These are phyloP conservation scores for Didymosphaeria variabile DNA, from an alignment of 2,329 filamentous ascomycete species.

Conservation along the genomic window DNA sequence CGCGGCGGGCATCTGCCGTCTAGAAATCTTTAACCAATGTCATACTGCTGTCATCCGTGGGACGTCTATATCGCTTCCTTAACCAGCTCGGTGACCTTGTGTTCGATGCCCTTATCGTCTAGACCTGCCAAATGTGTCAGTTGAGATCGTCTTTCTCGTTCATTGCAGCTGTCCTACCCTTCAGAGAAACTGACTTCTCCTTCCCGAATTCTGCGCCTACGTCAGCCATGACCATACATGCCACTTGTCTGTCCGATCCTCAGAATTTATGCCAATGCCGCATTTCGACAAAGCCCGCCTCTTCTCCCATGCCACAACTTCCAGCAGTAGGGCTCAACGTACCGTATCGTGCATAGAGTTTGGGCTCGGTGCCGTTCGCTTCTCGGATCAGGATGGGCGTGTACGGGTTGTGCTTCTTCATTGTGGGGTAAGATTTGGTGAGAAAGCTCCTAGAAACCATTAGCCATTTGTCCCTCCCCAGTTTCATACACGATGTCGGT, in stretches of 20 bases:
- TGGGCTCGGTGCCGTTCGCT: constrained; percentile 82
- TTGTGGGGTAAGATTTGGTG: constrained; percentile 89
- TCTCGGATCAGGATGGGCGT: constrained; percentile 95
- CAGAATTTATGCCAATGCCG: not conserved
- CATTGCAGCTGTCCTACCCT: constrained; percentile 55
- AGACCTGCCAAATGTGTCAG: constrained; percentile 58
- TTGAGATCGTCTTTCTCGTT: not conserved
- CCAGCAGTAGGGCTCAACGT: constrained; percentile 40
- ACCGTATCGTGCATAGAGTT: constrained; percentile 94
- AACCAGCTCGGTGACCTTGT: constrained; percentile 70
- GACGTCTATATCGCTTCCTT: constrained; percentile 50
- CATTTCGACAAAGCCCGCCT: not conserved
- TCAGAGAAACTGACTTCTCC: constrained; percentile 71
- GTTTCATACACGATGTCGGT: constrained; percentile 16
- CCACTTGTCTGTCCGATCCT: not conserved
- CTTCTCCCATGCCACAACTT: not conserved
- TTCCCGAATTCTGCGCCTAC: constrained; percentile 66
- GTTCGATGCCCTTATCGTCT: constrained; percentile 75
- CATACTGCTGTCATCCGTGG: not conserved
- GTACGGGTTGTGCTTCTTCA: constrained; percentile 99
- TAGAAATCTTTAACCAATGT: constrained; percentile 10
- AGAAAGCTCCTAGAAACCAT: constrained; percentile 78
- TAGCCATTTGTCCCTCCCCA: not conserved
- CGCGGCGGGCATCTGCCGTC: constrained; percentile 14
- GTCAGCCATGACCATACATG: constrained; percentile 19